Evolutionary conservation across 1,139 yeast species (phyloP), one percentile per base, ranked within the genome.

Genomic region (Taphrina betulina): DNA sequence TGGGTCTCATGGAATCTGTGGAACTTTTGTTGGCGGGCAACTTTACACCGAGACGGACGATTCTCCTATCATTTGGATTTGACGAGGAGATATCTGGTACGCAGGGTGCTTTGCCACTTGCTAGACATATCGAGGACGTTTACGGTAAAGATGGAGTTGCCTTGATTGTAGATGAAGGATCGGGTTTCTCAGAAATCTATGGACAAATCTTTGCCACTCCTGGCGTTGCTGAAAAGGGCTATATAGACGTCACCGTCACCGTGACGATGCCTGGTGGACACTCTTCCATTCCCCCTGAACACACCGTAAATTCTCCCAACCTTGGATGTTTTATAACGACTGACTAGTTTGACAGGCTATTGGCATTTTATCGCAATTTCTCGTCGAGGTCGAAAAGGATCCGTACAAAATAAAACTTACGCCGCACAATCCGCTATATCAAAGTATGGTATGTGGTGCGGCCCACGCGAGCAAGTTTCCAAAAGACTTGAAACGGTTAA

Each of bases 11-110:
- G 62, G 85, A 81, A 63, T 75, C 86, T 4, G 67, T 80, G 17
- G 88, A 83, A 64, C 68, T 72, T 55, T 67, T 81, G 29, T 63
- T 80, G 23, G 70, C 72, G 45, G 70, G 72, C 51, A 79, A 74
- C 0, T 80, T 73, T 65, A 61, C 64, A 40, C 85, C 87, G 3
- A 66, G 71, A 48, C 76, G 90, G 64, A 75, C 85, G 0, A 66
- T 83, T 1, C 61, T 84, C 10, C 67, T 81, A 4, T 80, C 84
- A 0, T 78, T 80, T 64, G 92, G 92, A 0, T 82, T 79, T 63
- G 92, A 85, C 66, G 94, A 84, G 68, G 94, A 84, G 68, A 75
- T 77, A 29, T 72, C 79, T 31, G 89, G 90, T 3, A 60, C 61
- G 14, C 67, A 72, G 17, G 87, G 88, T 51, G 89, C 88, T 1